phyloP scores from a whole-genome alignment of 169 alveolate genomes.

The Plasmodium malariae region DNA sequence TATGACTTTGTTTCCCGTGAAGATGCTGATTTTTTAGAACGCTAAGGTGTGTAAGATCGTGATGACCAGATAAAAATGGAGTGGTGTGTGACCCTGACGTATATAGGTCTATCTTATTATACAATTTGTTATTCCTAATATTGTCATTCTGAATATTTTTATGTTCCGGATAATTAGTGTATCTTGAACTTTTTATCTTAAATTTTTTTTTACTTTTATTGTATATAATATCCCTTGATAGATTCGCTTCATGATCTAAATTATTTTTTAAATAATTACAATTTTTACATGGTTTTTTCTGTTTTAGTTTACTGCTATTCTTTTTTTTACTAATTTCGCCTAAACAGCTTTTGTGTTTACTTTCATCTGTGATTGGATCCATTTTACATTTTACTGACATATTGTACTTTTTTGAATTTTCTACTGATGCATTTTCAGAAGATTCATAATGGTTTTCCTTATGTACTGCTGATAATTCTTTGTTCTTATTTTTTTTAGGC shows the following conservation, averaged over 20 bases:
- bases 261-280: conserved; percentile 10
- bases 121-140: conserved; percentile 5
- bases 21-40: neutral
- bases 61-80: neutral
- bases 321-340: neutral
- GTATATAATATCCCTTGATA: conserved; percentile 4
- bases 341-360: neutral
- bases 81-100: neutral
- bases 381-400: neutral
- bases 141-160: neutral
- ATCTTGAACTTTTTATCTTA: neutral
- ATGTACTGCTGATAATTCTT: neutral
- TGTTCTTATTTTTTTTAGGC: neutral
- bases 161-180: neutral
- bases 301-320: conserved; percentile 12
- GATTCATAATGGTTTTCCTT: conserved; percentile 12
- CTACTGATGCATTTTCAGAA: conserved; percentile 1
- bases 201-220: conserved; percentile 18
- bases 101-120: neutral
- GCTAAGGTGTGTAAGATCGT: neutral
- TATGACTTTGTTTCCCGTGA: neutral
- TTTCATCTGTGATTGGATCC: neutral
- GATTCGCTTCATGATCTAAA: conserved; percentile 1
- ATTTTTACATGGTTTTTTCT: conserved; percentile 15
- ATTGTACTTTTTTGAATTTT: neutral